phyloP scores from a whole-genome alignment of 192 early-diverging fungal genomes.

The Backusella mclennaniae region DNA sequence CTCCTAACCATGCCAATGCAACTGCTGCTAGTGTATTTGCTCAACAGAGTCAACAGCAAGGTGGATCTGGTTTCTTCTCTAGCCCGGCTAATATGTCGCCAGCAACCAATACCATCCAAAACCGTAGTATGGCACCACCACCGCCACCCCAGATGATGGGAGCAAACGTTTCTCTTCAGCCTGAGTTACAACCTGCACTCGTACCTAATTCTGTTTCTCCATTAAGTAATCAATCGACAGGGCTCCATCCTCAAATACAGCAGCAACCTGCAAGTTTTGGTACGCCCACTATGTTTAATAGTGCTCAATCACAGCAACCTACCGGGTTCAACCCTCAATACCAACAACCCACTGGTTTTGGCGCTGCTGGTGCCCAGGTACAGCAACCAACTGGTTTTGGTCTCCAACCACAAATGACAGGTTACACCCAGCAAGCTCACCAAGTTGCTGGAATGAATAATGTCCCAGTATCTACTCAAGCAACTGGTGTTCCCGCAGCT shows the following conservation, averaged over 20 bases:
- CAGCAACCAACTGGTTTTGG: neutral
- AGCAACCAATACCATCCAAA: neutral
- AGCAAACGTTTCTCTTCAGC: conserved; percentile 3
- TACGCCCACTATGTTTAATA: neutral
- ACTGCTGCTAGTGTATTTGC: neutral
- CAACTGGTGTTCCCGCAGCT: neutral
- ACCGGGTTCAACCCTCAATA: conserved; percentile 7
- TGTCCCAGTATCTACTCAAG: neutral
- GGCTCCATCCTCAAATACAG: neutral
- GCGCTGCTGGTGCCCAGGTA: neutral
- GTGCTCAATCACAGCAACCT: neutral
- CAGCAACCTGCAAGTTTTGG: conserved; percentile 3
- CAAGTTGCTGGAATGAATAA: neutral
- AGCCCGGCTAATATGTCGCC: conserved; percentile 11
- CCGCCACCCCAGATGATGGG: neutral
- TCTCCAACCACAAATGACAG: neutral
- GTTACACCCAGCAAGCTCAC: neutral
- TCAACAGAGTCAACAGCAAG: neutral
- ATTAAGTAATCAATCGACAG: neutral
- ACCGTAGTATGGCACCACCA: neutral
- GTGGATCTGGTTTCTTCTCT: conserved; percentile 17
- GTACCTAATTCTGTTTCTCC: neutral
- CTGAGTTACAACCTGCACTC: neutral
- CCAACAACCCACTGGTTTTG: neutral
- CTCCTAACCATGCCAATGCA: neutral